These are phyloP conservation scores for Epithemia pelagica DNA, from an alignment of 108 stramenopile genomes.

Conservation along the genomic window DNA sequence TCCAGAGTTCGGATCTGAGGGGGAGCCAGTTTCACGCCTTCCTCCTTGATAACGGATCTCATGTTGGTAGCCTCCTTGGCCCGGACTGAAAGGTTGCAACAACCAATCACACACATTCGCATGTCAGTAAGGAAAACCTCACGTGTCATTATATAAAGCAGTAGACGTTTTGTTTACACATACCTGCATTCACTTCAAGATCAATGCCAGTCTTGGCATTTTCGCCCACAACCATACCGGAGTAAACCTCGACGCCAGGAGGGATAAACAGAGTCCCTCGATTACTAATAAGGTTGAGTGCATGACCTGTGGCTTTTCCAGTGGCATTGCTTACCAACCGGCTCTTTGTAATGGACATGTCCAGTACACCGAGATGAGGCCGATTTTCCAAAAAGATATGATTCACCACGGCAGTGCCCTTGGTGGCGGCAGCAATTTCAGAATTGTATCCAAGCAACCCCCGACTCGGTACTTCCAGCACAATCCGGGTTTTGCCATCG, in stretches of 20 bases:
- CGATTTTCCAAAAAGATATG: slow-evolving; percentile 86
- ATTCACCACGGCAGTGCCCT: slow-evolving; percentile 91
- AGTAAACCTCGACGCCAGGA: slow-evolving; percentile 82
- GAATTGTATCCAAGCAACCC: slow-evolving; percentile 88
- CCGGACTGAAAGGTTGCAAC: no score
- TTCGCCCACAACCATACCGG: slow-evolving; percentile 96
- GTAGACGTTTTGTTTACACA: no score
- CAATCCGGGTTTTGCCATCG: slow-evolving; percentile 79
- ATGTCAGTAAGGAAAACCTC: no score
- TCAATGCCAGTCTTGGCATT: slow-evolving; percentile 50
- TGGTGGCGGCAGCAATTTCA: slow-evolving; percentile 83
- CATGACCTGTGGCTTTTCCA: slow-evolving; percentile 84
- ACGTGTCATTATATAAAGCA: no score
- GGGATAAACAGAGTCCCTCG: slow-evolving; percentile 88
- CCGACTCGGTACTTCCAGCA: slow-evolving; percentile 92
- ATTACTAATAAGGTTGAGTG: slow-evolving; percentile 64
- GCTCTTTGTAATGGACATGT: slow-evolving; percentile 71
- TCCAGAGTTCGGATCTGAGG: slow-evolving; percentile 86
- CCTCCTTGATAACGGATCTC: slow-evolving; percentile 87
- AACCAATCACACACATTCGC: no score
- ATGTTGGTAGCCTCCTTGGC: slow-evolving; percentile 92
- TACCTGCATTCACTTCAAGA: slow-evolving; percentile 27
- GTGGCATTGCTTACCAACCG: slow-evolving; percentile 83
- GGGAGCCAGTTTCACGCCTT: slow-evolving; percentile 75
- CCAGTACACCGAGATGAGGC: slow-evolving; percentile 65